Conservation (phyloP, 2,329 filamentous ascomycete genomes). For the Podosphaera aphanis region DNA sequence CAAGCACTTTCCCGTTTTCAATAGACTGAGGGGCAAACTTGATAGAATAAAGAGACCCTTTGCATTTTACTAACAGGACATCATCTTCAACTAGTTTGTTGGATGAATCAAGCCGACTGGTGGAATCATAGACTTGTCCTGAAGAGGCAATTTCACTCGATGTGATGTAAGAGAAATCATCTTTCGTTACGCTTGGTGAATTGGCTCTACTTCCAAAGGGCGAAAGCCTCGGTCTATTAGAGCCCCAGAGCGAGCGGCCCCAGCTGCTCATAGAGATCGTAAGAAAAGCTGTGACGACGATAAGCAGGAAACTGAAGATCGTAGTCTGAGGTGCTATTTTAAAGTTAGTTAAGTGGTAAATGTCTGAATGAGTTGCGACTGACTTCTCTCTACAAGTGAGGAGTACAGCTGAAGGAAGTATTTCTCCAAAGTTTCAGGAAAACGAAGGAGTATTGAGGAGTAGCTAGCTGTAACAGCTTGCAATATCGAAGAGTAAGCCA, state of each 20-base stretch:
- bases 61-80: constrained; percentile 45
- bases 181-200: constrained; percentile 42
- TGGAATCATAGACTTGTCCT: constrained; percentile 21
- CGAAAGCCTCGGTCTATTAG: constrained; percentile 8
- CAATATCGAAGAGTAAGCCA: constrained; percentile 12
- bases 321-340: constrained; percentile 11
- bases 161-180: constrained; percentile 68
- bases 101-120: constrained; percentile 17
- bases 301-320: constrained; percentile 9
- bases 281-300: constrained; percentile 8
- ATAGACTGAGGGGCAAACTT: constrained; percentile 58
- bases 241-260: constrained; percentile 14
- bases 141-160: constrained; percentile 38
- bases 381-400: constrained; percentile 16
- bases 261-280: constrained; percentile 15
- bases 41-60: constrained; percentile 39
- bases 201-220: constrained; percentile 17
- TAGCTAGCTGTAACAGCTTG: neutral
- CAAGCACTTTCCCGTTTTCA: constrained; percentile 44
- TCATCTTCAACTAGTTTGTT: constrained; percentile 35
- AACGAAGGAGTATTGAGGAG: constrained; percentile 27
- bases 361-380: constrained; percentile 10
- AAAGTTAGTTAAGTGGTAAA: constrained; percentile 12
- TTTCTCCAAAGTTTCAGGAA: constrained; percentile 24
- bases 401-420: constrained; percentile 29